Evolutionary conservation across 2,329 filamentous ascomycete genomes (phyloP).

Genomic region (Pestalotiopsis sp.): DNA sequence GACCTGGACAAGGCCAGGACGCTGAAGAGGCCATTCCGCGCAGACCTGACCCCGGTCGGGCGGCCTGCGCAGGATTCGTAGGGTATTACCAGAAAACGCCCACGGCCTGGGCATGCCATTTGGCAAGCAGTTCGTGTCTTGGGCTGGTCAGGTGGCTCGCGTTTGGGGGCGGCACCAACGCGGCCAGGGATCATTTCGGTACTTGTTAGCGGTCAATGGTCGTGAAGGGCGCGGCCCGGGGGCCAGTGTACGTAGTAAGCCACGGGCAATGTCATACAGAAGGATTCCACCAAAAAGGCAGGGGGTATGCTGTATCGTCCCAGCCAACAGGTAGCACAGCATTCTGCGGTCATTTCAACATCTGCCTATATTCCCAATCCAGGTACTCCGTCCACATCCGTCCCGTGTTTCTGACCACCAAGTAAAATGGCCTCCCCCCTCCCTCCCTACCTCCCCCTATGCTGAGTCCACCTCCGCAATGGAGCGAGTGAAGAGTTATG

Average conservation of each 20-base stretch:
- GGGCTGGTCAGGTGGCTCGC: background rate
- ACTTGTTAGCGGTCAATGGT: background rate
- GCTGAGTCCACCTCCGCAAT: too few species aligned
- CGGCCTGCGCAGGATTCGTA: background rate
- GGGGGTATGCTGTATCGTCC: background rate
- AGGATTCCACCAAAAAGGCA: background rate
- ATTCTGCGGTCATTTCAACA: too few species aligned
- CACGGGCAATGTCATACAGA: background rate
- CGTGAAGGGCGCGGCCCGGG: background rate
- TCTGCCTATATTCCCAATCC: too few species aligned
- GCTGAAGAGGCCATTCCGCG: background rate
- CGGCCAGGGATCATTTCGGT: background rate
- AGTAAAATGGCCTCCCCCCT: too few species aligned
- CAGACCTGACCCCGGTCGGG: background rate
- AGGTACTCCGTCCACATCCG: too few species aligned
- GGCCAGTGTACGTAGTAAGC: background rate
- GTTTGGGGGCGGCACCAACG: constrained; percentile 1
- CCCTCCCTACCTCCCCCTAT: too few species aligned
- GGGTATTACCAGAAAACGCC: background rate
- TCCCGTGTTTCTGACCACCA: too few species aligned
- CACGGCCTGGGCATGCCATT: background rate
- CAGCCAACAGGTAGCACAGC: too few species aligned
- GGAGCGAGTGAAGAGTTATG: too few species aligned
- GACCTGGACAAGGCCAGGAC: background rate
- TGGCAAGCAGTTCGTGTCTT: background rate